Evolutionary conservation across 306 rosid species (phyloP).

Genomic region (Argentina anserina): DNA sequence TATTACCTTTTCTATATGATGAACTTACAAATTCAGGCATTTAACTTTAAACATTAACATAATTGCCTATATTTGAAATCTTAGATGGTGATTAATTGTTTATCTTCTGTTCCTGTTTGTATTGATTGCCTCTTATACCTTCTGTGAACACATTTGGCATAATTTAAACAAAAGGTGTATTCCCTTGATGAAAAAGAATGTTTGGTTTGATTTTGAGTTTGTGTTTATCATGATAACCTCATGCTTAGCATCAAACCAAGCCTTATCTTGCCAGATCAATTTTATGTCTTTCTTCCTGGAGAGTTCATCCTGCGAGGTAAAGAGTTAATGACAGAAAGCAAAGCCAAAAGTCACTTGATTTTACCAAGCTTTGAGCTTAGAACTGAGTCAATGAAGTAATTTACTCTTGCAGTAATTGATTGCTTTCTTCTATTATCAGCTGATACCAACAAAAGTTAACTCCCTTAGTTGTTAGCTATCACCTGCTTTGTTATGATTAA

Average conservation of each 20-base stretch:
- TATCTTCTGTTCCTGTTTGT: not conserved
- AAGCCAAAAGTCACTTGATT: not conserved
- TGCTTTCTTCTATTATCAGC: not conserved
- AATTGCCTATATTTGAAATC: not conserved
- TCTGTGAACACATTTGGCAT: not conserved
- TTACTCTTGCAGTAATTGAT: not conserved
- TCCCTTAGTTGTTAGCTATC: not conserved
- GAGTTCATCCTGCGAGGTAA: not conserved
- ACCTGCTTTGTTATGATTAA: constrained; percentile 11
- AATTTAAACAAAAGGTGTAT: not conserved
- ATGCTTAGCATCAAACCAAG: constrained; percentile 1
- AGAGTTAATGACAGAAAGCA: not conserved
- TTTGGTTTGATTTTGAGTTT: not conserved
- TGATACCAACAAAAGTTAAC: not conserved
- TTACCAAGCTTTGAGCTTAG: not conserved
- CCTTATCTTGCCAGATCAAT: not conserved
- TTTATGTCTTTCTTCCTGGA: not conserved
- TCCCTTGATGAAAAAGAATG: not conserved
- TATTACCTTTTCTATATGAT: not conserved
- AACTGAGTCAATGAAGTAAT: not conserved
- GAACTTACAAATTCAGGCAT: not conserved
- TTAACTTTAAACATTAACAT: not conserved
- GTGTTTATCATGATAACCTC: not conserved
- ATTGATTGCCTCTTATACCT: not conserved
- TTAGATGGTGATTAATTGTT: too few species aligned